Percentiles rank a stretch among this genome's conserved stretches.
phyloP scores from a whole-genome alignment of 169 alveolate genomes.

The Fabrea salina region DNA sequence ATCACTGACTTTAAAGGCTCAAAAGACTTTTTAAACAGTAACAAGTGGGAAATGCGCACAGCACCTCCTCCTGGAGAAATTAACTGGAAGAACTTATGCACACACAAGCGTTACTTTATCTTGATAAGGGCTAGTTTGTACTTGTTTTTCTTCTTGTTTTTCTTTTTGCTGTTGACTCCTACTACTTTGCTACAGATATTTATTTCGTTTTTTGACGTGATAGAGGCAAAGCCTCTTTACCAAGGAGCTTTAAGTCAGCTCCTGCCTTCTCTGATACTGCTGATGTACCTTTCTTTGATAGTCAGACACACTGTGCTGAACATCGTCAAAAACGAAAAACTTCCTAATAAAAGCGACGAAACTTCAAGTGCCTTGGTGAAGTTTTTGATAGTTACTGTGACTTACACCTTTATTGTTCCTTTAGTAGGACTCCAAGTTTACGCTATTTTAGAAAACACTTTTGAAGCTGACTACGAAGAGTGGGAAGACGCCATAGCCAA shows the following conservation, averaged over 20 bases:
- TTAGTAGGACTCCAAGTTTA: slow-evolving; percentile 19
- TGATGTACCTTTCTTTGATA: slow-evolving; percentile 10
- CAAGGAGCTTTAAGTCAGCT: slow-evolving; percentile 19
- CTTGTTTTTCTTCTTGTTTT: neutral
- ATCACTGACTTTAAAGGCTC: neutral
- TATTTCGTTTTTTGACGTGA: neutral
- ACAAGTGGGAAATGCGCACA: neutral
- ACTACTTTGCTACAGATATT: neutral
- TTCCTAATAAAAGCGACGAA: slow-evolving; percentile 1
- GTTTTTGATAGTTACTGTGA: neutral
- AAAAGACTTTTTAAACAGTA: neutral
- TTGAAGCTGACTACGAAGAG: neutral
- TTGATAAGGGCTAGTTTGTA: neutral
- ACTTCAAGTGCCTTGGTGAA: neutral
- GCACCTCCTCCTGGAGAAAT: slow-evolving; percentile 33
- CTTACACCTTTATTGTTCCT: slow-evolving; percentile 24
- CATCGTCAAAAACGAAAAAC: slow-evolving; percentile 24
- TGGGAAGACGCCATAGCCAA: neutral
- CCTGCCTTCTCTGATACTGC: slow-evolving; percentile 16
- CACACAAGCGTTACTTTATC: neutral
- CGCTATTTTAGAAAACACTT: neutral
- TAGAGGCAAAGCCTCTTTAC: neutral
- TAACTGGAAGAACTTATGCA: slow-evolving; percentile 16
- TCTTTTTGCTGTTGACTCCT: slow-evolving; percentile 25
- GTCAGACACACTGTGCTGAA: neutral